Evolutionary conservation across 2,329 filamentous ascomycete species (phyloP), one percentile per base, ranked within the genome.

Genomic region (Aspergillus bombycis): DNA sequence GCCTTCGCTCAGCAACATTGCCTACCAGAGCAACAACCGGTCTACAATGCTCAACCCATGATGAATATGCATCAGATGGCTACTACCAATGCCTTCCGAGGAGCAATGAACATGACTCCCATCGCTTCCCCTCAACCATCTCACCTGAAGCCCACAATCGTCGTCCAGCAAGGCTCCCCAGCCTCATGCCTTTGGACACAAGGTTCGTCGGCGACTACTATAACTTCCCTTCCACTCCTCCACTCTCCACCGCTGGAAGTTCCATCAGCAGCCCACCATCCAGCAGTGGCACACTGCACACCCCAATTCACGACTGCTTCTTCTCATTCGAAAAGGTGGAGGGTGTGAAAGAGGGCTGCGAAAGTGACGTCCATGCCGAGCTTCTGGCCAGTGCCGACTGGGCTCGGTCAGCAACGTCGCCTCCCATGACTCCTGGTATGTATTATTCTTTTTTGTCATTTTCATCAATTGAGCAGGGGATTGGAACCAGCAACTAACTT

Each of bases 361-460:
- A 94, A 72, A 84, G 86, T 54, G 90, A 92, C 65, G 85, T 89
- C 26, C 85, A 89, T 71, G 86, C 87, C 23, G 92, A 95, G 80
- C 88, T 89, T 67, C 85, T 94, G 61, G 87, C 91, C 58, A 84
- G 83, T 67, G 84, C 91, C 67, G 91, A 94, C 71, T 96, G 92
- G 90, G 84, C 90, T 62, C 88, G 86, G 76, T 90, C 88, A 64
- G 86, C 34, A 16, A 36, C 87, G 63, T 96, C 94, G 36, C 93
- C 94, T 58, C 92, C 93, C 28, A 88, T 96, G 86, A 96, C 93
- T 72, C 93, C 94, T 86, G 88, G 93, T 96, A 89, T 83, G 92
- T 87, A 32, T 54, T 23, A 19, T 46, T n/a, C 52, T 30, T 23
- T 57, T 30, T 23, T 46, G 46, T 14, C 58, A 2, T 53, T 52